phyloP scores from a whole-genome alignment of 768 basidiomycete species.

The Xerocomus brunneocitrinus region DNA sequence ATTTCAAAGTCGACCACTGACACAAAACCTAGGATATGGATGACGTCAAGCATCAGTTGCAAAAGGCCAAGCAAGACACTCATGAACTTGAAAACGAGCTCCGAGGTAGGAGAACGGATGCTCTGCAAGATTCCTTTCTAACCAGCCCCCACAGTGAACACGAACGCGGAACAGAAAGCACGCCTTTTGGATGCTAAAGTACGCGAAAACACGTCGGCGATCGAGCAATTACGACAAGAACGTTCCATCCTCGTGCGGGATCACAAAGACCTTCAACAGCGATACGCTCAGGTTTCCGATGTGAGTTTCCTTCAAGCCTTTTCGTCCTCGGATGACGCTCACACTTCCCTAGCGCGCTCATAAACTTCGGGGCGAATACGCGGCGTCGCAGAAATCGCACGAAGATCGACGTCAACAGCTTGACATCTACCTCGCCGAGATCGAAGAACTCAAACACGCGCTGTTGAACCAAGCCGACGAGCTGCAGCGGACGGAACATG shows the following conservation, averaged over 20 bases:
- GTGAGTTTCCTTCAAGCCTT: conserved; percentile 35
- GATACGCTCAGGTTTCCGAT: conserved; percentile 62
- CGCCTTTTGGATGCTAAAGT: conserved; percentile 64
- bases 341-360: conserved; percentile 46
- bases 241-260: conserved; percentile 64
- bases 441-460: conserved; percentile 69
- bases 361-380: conserved; percentile 57
- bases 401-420: conserved; percentile 70
- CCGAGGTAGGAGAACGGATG: conserved; percentile 45
- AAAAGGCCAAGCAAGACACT: conserved; percentile 68
- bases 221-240: conserved; percentile 74
- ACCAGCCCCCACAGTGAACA: conserved; percentile 42
- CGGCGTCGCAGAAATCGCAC: conserved; percentile 59
- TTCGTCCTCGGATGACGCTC: background rate
- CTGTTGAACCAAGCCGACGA: conserved; percentile 57
- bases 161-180: conserved; percentile 68
- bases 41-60: conserved; percentile 64
- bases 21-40: conserved; percentile 63
- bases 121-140: background rate
- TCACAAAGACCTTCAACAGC: conserved; percentile 68
- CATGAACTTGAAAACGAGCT: conserved; percentile 69
- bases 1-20: conserved; percentile 1
- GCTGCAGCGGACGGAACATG: conserved; percentile 58
- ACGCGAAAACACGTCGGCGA: conserved; percentile 61
- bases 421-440: conserved; percentile 65